Percentiles rank a stretch among this genome's conserved stretches.
These are phyloP conservation scores for Verbena officinalis DNA, from an alignment of 257 asterid genomes.

Conservation along the genomic window DNA sequence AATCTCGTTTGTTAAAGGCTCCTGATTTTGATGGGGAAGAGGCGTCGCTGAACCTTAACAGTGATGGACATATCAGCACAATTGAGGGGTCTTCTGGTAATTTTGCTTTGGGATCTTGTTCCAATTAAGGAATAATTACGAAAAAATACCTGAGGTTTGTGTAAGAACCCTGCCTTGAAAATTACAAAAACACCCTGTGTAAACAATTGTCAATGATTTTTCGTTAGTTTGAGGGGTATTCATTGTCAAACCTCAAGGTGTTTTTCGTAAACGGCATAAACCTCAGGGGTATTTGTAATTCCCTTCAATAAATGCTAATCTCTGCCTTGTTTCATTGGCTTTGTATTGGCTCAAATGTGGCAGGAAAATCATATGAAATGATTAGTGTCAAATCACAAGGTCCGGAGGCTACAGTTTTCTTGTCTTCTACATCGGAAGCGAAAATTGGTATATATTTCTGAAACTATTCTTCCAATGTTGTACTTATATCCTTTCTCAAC, in stretches of 20 bases:
- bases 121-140: too few species aligned
- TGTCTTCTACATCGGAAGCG: conserved; percentile 52
- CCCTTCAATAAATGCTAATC: neutral
- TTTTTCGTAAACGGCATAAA: too few species aligned
- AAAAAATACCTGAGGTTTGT: too few species aligned
- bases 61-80: conserved; percentile 54
- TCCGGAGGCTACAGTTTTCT: conserved; percentile 53
- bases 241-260: too few species aligned
- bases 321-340: conserved; percentile 8
- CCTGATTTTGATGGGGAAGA: conserved; percentile 57
- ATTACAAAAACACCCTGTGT: too few species aligned
- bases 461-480: neutral
- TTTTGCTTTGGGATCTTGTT: conserved; percentile 6
- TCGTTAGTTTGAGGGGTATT: too few species aligned
- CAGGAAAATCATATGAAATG: conserved; percentile 70
- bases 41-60: conserved; percentile 46
- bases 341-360: conserved; percentile 9
- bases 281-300: too few species aligned
- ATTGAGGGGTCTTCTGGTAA: conserved; percentile 59
- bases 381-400: conserved; percentile 50
- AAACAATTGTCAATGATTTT: too few species aligned
- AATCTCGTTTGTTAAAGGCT: conserved; percentile 37
- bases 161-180: too few species aligned
- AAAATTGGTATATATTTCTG: conserved; percentile 52
- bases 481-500: neutral